Conservation (phyloP, 2,329 filamentous ascomycete genomes). For the Diaporthe amygdali region DNA sequence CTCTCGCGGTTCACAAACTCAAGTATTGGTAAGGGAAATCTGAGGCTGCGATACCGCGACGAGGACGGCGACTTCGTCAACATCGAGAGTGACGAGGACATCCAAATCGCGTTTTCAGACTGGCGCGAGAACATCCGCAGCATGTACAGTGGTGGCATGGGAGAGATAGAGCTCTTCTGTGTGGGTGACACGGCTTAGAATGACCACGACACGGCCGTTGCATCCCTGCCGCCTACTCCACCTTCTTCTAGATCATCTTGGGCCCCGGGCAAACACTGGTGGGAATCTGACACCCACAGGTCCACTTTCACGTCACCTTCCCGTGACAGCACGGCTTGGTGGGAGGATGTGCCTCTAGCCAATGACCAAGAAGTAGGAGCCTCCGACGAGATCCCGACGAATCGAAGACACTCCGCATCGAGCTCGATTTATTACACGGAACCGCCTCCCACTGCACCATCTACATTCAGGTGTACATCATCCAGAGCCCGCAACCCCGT, state of each 20-base stretch:
- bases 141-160: slow-evolving; percentile 71
- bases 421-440: background rate
- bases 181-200: slow-evolving; percentile 51
- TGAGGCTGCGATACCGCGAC: slow-evolving; percentile 89
- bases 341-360: background rate
- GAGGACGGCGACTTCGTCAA: slow-evolving; percentile 92
- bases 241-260: background rate
- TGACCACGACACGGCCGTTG: slow-evolving; percentile 19
- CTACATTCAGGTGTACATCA: background rate
- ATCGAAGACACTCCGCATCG: background rate
- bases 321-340: slow-evolving; percentile 4
- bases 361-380: background rate
- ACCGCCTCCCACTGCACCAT: background rate
- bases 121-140: slow-evolving; percentile 76
- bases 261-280: background rate
- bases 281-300: background rate
- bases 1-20: slow-evolving; percentile 84
- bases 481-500: background rate
- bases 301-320: background rate
- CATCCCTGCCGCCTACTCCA: background rate
- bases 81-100: slow-evolving; percentile 94
- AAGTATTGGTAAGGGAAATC: slow-evolving; percentile 80
- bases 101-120: slow-evolving; percentile 93
- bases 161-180: slow-evolving; percentile 90
- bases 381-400: background rate